These are phyloP conservation scores for Amanita inopinata DNA, from an alignment of 768 basidiomycete species.

Conservation along the genomic window DNA sequence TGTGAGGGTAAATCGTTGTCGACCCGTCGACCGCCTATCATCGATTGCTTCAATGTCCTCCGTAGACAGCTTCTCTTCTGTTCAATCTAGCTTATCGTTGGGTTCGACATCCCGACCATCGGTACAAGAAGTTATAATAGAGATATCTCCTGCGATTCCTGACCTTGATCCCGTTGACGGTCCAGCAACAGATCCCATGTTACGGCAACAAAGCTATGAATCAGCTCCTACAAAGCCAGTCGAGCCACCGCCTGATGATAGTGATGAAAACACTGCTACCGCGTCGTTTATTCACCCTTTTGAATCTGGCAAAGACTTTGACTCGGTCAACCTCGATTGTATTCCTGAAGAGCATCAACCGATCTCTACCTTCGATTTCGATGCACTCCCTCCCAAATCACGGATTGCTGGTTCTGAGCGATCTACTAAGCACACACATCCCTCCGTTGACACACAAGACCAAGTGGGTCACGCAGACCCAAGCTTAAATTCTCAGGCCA, in stretches of 20 bases:
- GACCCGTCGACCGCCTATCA: slow-evolving; percentile 5
- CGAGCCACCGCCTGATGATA: too few relatives aligned
- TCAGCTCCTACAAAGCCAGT: too few relatives aligned
- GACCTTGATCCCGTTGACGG: slow-evolving; percentile 19
- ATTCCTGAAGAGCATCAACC: slow-evolving; percentile 29
- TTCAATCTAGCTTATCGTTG: too few relatives aligned
- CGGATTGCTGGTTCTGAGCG: too few relatives aligned
- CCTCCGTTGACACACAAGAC: too few relatives aligned
- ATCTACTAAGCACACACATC: too few relatives aligned
- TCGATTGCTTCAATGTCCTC: slow-evolving; percentile 2
- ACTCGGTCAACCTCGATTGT: slow-evolving; percentile 18
- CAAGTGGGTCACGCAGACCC: too few relatives aligned
- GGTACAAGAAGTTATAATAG: slow-evolving; percentile 11
- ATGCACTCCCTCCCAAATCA: slow-evolving; percentile 31
- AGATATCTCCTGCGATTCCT: slow-evolving; percentile 18
- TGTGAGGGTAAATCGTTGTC: neutral
- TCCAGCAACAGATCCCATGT: slow-evolving; percentile 16
- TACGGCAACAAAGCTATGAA: neutral
- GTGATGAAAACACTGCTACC: slow-evolving; percentile 18
- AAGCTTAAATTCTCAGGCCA: too few relatives aligned
- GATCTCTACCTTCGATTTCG: slow-evolving; percentile 40
- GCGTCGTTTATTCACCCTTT: slow-evolving; percentile 44
- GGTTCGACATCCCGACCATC: slow-evolving; percentile 10
- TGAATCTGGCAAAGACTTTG: slow-evolving; percentile 22
- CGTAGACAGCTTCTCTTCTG: too few relatives aligned